Base-by-base conservation (phyloP, 1,139 yeast genomes). In the Nakaseomyces bracarensis region DNA sequence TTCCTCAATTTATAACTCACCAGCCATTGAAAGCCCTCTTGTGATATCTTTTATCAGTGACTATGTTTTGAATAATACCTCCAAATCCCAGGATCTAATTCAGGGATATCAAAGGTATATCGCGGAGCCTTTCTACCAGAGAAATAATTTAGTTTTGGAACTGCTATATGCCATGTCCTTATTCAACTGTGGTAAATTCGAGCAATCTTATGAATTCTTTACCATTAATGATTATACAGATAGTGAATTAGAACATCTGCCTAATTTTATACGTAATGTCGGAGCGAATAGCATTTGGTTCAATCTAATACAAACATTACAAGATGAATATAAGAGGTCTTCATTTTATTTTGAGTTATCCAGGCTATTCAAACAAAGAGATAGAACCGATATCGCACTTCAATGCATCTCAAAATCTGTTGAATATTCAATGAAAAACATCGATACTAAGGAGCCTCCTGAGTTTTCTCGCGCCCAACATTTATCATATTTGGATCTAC, bases 331-430 rank as follows among this genome's bases (percentile, higher is more conserved):
- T 30, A 46, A 40, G 16, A 46, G 43, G 15, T 39, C 57, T 4
- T 40, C 41, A 9, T 56, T 47, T 31, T 50, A 43, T 28, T 54
- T 45, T 41, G 49, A 53, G 34, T 43, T 56, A 20, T 52, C 61
- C 3, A 35, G 42, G 20, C 43, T 55, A 33, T 56, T 48, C 29
- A 44, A 51, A 3, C 39, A 43, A 11, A 42, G 44, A n/a, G 43
- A 46, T 16, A 45, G 49, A 25, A 41, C 44, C 25, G 52, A 51
- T 15, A 44, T 49, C 29, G 58, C 61, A 1, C 46, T 59, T 29
- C 48, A 52, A 45, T 50, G 53, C 15, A 55, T 58, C 18, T 52
- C 58, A 26, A 54, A 46, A 40, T 60, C 64, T 3, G 52, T 60
- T 18, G 55, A 54, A 25, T 46, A 38, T 28, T 50, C 59, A 3